Conservation (phyloP, 495 filamentous ascomycete species). For the Tuber microsphaerosporum region DNA sequence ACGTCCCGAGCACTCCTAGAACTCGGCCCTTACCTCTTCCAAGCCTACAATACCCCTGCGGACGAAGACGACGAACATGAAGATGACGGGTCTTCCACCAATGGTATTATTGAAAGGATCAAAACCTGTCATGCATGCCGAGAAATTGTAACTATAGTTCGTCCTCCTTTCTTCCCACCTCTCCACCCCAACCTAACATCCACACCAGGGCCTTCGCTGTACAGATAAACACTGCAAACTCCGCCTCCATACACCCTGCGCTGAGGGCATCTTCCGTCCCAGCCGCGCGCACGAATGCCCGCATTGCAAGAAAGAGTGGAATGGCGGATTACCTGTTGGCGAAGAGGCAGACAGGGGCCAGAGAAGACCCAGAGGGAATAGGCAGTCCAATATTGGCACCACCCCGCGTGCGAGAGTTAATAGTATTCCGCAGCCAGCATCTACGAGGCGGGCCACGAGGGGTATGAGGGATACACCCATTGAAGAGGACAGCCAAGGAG, state of each 20-base stretch:
- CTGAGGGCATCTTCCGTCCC: constrained; percentile 62
- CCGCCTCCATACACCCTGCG: constrained; percentile 72
- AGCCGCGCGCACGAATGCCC: constrained; percentile 62
- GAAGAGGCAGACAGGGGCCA: constrained; percentile 55
- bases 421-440: constrained; percentile 37
- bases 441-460: constrained; percentile 47
- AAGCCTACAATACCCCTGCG: constrained; percentile 61
- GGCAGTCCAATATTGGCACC: constrained; percentile 10
- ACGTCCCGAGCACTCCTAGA: constrained; percentile 75
- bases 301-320: constrained; percentile 64
- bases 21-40: constrained; percentile 69
- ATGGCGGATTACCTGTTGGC: constrained; percentile 68
- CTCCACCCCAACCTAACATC: background rate
- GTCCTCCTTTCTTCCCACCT: background rate
- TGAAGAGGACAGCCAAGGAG: constrained; percentile 36
- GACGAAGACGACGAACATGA: constrained; percentile 51
- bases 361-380: constrained; percentile 2
- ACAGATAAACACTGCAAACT: constrained; percentile 57
- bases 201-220: constrained; percentile 63
- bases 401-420: constrained; percentile 6
- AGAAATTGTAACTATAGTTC: constrained; percentile 70
- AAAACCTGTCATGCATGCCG: constrained; percentile 84
- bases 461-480: constrained; percentile 43
- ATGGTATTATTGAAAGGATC: constrained; percentile 51
- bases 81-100: constrained; percentile 48